Base-by-base conservation (phyloP, 345 rosid genomes). In the Erysimum cheiranthoides region DNA sequence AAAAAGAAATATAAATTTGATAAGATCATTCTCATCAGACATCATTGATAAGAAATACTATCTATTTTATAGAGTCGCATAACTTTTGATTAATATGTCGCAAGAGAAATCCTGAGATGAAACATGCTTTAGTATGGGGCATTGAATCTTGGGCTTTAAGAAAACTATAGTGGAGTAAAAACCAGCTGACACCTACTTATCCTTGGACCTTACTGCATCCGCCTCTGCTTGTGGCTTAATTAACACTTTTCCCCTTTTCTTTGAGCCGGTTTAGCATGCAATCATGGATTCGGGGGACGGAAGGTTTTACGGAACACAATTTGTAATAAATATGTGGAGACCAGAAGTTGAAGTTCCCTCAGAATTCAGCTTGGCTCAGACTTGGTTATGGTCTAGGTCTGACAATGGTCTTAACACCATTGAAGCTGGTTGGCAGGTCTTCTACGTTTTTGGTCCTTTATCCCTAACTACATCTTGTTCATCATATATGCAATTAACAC, bases 351-450 rank as follows among this genome's bases (percentile, higher is more conserved):
- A 66, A 87, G 36, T 82, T 78, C 70, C 59, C 71, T 34, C 80
- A 61, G 90, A 87, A 25, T 85, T 87, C 75, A 87, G 90, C 77
- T 64, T 87, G 73, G 82, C 88, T 34, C 90, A 87, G 74, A 75
- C 85, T 36, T 87, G 90, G 90, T 49, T 86, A 16, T 10, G 65
- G 28, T 84, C 88, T 70, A 80, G 6, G 1, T 17, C 27, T 8
- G 5, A 18, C 28, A 4, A 8, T 49, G 28, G 53, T 49, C 12
- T 18, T 49, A 49, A 83, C 49, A 87, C 86, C 61, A 85, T 87
- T 62, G 90, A 87, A 80, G 90, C 86, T 62, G 90, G 90, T 58
- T 87, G 84, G 88, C 90, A 87, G 90, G 83, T 80, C 40, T 16
- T 56, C 2, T 40, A 25, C n/a, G 11, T 81, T 84, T 56, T 67